Conservation (phyloP, 495 filamentous ascomycete species). For the Neurospora intermedia region DNA sequence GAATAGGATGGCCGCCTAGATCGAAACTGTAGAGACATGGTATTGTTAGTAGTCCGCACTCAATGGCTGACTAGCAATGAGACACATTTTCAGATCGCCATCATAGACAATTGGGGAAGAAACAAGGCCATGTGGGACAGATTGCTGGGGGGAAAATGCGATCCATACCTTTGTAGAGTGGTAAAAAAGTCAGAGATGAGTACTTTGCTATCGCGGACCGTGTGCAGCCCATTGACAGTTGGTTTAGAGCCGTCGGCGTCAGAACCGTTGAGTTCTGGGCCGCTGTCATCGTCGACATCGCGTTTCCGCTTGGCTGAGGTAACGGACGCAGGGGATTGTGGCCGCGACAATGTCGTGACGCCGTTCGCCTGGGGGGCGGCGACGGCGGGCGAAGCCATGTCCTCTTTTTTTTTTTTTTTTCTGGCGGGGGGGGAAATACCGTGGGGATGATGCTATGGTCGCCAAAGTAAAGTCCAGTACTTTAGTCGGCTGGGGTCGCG, state of each 20-base stretch:
- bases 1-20: conserved; percentile 26
- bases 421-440: neutral
- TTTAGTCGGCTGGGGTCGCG: conserved; percentile 5
- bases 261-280: conserved; percentile 17
- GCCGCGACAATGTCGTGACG: conserved; percentile 25
- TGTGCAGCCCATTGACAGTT: conserved; percentile 17
- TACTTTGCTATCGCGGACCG: conserved; percentile 11
- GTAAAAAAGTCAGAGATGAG: conserved; percentile 32
- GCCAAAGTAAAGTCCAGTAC: neutral
- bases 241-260: conserved; percentile 14
- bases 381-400: conserved; percentile 35
- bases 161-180: conserved; percentile 35
- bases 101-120: neutral
- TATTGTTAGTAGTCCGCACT: conserved; percentile 2
- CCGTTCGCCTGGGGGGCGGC: conserved; percentile 30
- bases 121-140: neutral
- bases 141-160: neutral
- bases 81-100: conserved; percentile 8
- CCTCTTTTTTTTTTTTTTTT: neutral
- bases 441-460: neutral
- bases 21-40: conserved; percentile 27
- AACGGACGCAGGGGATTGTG: conserved; percentile 29
- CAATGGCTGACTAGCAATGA: neutral
- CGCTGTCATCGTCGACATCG: conserved; percentile 34
- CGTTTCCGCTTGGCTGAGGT: conserved; percentile 46